Conservation (phyloP, 768 basidiomycete genomes). For the Tylopilus balloui region DNA sequence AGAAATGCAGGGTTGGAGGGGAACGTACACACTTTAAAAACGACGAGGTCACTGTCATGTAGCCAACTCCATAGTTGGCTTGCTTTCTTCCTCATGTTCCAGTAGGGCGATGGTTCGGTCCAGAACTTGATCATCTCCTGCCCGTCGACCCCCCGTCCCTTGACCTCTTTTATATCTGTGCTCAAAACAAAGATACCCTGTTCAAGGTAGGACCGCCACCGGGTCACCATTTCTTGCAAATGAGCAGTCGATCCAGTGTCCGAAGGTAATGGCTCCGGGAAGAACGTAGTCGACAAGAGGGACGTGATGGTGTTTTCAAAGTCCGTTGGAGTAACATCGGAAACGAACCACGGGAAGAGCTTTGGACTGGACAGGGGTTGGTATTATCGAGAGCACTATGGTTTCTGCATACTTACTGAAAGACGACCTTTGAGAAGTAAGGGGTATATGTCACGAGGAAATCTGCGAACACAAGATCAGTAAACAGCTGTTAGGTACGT, state of each 20-base stretch:
- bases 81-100: slow-evolving; percentile 59
- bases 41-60: slow-evolving; percentile 57
- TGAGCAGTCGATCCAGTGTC: slow-evolving; percentile 33
- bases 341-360: slow-evolving; percentile 95
- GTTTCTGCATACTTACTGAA: slow-evolving; percentile 65
- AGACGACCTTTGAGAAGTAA: slow-evolving; percentile 74
- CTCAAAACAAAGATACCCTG: slow-evolving; percentile 69
- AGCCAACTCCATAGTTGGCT: slow-evolving; percentile 49
- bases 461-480: slow-evolving; percentile 89
- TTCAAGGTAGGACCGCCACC: slow-evolving; percentile 74
- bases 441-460: slow-evolving; percentile 90
- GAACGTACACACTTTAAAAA: slow-evolving; percentile 65
- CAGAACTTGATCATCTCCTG: slow-evolving; percentile 49
- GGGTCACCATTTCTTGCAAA: slow-evolving; percentile 54
- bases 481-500: slow-evolving; percentile 62
- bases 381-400: background rate
- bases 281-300: slow-evolving; percentile 60
- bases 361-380: slow-evolving; percentile 62
- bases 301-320: slow-evolving; percentile 56
- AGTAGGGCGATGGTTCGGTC: slow-evolving; percentile 74
- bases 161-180: slow-evolving; percentile 27
- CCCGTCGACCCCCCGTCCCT: slow-evolving; percentile 23
- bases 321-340: slow-evolving; percentile 87
- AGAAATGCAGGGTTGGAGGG: background rate
- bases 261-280: slow-evolving; percentile 30